Conservation (phyloP, 257 asterid genomes). For the Paraleonurus japonicus region DNA sequence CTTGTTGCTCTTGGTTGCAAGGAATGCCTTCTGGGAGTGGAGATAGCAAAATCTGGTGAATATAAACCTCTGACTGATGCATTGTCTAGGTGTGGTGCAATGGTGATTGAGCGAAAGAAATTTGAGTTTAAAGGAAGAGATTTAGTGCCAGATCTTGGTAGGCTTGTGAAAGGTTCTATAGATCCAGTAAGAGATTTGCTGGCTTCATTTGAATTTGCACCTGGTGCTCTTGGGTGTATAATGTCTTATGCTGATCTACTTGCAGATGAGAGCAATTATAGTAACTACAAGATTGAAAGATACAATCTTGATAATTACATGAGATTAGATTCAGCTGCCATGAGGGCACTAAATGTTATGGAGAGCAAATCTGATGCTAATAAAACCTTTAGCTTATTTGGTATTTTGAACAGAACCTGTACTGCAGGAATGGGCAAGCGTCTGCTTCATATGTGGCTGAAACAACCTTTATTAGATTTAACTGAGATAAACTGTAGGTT, state of each 20-base stretch:
- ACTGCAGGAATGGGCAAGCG: slow-evolving; percentile 99
- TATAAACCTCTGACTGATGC: slow-evolving; percentile 70
- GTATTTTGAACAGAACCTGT: slow-evolving; percentile 92
- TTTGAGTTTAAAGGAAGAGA: slow-evolving; percentile 85
- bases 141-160: slow-evolving; percentile 79
- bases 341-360: slow-evolving; percentile 96
- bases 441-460: slow-evolving; percentile 86
- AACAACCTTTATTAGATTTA: slow-evolving; percentile 84
- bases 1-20: slow-evolving; percentile 97
- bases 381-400: slow-evolving; percentile 90
- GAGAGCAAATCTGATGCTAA: slow-evolving; percentile 98
- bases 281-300: slow-evolving; percentile 57
- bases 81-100: slow-evolving; percentile 78
- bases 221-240: slow-evolving; percentile 75
- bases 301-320: slow-evolving; percentile 81
- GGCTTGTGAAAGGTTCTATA: slow-evolving; percentile 85
- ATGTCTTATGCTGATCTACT: slow-evolving; percentile 78
- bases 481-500: slow-evolving; percentile 75
- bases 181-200: slow-evolving; percentile 82
- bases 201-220: slow-evolving; percentile 76
- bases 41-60: slow-evolving; percentile 64
- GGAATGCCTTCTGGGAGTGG: slow-evolving; percentile 82
- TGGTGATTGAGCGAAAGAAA: slow-evolving; percentile 88
- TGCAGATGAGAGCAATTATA: slow-evolving; percentile 92
- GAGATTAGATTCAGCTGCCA: slow-evolving; percentile 98